phyloP scores from a whole-genome alignment of 805 yeast species.

The Metschnikowia kunwiensis region DNA sequence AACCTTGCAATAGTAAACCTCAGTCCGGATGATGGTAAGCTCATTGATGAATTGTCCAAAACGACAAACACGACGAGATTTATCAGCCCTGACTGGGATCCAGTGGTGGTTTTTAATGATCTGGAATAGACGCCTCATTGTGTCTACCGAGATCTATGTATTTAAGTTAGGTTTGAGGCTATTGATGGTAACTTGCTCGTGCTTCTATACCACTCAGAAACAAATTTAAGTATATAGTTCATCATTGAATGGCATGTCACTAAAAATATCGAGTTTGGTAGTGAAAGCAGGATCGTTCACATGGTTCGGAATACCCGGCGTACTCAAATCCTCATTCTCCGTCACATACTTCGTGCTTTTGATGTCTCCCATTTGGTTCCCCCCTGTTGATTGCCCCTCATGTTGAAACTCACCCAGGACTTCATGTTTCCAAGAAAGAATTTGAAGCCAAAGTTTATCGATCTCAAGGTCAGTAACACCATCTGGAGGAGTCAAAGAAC shows the following conservation, averaged over 20 bases:
- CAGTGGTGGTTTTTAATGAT: constrained; percentile 29
- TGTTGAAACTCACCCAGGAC: constrained; percentile 7
- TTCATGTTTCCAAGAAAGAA: constrained; percentile 30
- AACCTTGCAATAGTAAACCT: constrained; percentile 36
- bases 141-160: too few relatives aligned
- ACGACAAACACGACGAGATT: constrained; percentile 31
- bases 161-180: too few relatives aligned
- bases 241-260: constrained; percentile 24
- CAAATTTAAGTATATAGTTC: constrained; percentile 3
- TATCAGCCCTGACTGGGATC: constrained; percentile 35
- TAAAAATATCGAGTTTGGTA: constrained; percentile 25
- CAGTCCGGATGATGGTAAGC: constrained; percentile 34
- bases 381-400: neutral
- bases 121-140: too few relatives aligned
- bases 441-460: constrained; percentile 36
- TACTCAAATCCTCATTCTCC: neutral
- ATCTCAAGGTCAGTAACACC: constrained; percentile 25
- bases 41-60: constrained; percentile 25
- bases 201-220: too few relatives aligned
- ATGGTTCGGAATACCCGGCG: neutral
- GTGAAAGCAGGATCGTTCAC: neutral
- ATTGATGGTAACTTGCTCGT: too few relatives aligned
- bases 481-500: constrained; percentile 8
- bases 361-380: neutral
- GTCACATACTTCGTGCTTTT: neutral